Evolutionary conservation across 208 protist genomes (phyloP).

Genomic region (Acanthamoeba comandoni): DNA sequence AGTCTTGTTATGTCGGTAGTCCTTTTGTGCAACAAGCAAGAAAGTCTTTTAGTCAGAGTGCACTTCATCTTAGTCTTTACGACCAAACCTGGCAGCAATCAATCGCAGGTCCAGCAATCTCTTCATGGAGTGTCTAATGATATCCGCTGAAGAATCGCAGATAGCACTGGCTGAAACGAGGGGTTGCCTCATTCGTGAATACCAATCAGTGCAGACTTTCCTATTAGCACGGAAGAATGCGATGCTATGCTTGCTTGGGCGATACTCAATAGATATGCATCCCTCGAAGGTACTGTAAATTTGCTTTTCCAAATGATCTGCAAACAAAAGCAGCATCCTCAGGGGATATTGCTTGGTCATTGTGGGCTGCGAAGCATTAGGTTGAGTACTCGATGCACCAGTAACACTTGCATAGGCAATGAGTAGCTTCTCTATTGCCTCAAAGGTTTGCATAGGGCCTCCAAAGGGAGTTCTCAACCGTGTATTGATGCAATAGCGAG

Average conservation of each 20-base stretch:
- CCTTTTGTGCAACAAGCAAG: neutral
- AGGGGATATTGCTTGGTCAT: conserved; percentile 7
- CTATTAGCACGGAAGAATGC: conserved; percentile 79
- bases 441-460: conserved; percentile 77
- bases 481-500: conserved; percentile 77
- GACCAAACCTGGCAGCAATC: neutral
- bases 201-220: conserved; percentile 80
- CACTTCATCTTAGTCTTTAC: neutral
- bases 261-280: conserved; percentile 29
- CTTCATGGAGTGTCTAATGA: conserved; percentile 73
- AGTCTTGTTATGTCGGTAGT: conserved; percentile 2
- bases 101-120: conserved; percentile 15
- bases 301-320: conserved; percentile 78
- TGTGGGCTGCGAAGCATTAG: conserved; percentile 5
- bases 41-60: neutral
- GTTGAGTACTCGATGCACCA: neutral
- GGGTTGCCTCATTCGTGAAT: conserved; percentile 72
- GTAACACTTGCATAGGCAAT: conserved; percentile 23
- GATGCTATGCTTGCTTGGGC: conserved; percentile 17
- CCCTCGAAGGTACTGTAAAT: conserved; percentile 77
- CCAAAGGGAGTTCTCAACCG: conserved; percentile 80
- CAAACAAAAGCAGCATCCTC: conserved; percentile 73
- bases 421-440: conserved; percentile 76
- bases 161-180: conserved; percentile 70
- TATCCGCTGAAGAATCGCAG: conserved; percentile 63